phyloP scores from a whole-genome alignment of 2,329 filamentous ascomycete genomes.

The Plectosphaerella cucumerina region DNA sequence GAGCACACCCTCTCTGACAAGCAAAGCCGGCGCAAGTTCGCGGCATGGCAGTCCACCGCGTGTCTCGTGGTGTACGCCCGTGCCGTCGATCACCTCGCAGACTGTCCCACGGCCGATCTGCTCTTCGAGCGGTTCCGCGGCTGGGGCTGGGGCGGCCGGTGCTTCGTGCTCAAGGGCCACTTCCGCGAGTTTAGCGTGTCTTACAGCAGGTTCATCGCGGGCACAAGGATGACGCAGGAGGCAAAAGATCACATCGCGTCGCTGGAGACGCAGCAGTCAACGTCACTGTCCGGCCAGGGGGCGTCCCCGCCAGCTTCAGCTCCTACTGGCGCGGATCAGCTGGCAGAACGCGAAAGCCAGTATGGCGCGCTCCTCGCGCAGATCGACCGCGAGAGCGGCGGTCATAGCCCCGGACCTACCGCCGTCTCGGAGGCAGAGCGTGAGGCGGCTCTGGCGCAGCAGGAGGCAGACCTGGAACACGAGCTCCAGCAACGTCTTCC shows the following conservation, averaged over 20 bases:
- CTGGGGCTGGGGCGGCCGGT: slow-evolving; percentile 45
- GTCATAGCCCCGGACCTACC: slow-evolving; percentile 3
- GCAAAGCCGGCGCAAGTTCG: slow-evolving; percentile 40
- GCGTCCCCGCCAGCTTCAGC: background rate
- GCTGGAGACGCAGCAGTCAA: background rate
- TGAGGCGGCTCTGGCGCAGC: slow-evolving; percentile 32
- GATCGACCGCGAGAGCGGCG: slow-evolving; percentile 8
- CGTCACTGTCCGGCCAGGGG: too few species aligned
- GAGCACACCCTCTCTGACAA: slow-evolving; percentile 46
- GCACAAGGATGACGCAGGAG: slow-evolving; percentile 34
- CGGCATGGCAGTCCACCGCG: slow-evolving; percentile 39
- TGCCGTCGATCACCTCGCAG: slow-evolving; percentile 43
- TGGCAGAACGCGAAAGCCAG: slow-evolving; percentile 2
- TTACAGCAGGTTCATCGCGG: slow-evolving; percentile 46
- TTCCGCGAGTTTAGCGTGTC: slow-evolving; percentile 51
- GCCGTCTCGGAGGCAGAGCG: slow-evolving; percentile 24
- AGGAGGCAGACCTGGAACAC: slow-evolving; percentile 43
- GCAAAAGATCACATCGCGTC: slow-evolving; percentile 34
- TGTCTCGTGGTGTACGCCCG: slow-evolving; percentile 52
- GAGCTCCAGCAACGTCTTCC: slow-evolving; percentile 44
- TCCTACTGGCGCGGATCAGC: background rate
- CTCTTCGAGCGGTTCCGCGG: slow-evolving; percentile 40
- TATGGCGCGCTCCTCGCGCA: slow-evolving; percentile 6
- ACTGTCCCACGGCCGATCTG: slow-evolving; percentile 44
- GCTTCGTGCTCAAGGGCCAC: slow-evolving; percentile 52